phyloP scores from a whole-genome alignment of 208 protist genomes.

The Crithidia expoeki region DNA sequence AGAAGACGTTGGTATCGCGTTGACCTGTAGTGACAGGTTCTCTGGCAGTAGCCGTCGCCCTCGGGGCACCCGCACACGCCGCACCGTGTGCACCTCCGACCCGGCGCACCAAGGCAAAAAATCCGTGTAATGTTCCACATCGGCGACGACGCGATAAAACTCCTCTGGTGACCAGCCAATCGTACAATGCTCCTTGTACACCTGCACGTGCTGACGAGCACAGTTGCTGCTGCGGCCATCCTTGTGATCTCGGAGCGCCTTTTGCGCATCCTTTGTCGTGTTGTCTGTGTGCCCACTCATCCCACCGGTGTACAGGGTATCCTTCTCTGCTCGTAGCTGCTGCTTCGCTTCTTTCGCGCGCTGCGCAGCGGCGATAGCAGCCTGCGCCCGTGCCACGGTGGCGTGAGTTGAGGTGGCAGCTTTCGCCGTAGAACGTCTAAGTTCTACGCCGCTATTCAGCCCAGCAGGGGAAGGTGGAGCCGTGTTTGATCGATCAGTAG shows the following conservation, averaged over 20 bases:
- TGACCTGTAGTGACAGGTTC: background rate
- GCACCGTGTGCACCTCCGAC: constrained; percentile 61
- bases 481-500: background rate
- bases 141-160: constrained; percentile 75
- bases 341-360: background rate
- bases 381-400: constrained; percentile 39
- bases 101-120: constrained; percentile 85
- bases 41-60: constrained; percentile 14
- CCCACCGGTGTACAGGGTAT: background rate
- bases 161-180: constrained; percentile 75
- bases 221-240: background rate
- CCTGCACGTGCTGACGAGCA: constrained; percentile 41
- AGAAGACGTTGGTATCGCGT: background rate
- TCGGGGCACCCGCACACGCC: constrained; percentile 27
- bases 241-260: background rate
- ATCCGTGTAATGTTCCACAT: constrained; percentile 70
- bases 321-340: background rate
- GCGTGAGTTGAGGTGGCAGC: constrained; percentile 1
- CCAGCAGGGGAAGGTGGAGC: background rate
- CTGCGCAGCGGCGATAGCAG: constrained; percentile 36
- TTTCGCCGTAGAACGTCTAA: too few relatives aligned
- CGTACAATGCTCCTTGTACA: constrained; percentile 80
- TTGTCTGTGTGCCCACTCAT: background rate
- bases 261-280: background rate
- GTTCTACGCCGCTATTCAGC: too few relatives aligned